Conservation (phyloP, 2,329 filamentous ascomycete species). For the Fusarium marasasianum region DNA sequence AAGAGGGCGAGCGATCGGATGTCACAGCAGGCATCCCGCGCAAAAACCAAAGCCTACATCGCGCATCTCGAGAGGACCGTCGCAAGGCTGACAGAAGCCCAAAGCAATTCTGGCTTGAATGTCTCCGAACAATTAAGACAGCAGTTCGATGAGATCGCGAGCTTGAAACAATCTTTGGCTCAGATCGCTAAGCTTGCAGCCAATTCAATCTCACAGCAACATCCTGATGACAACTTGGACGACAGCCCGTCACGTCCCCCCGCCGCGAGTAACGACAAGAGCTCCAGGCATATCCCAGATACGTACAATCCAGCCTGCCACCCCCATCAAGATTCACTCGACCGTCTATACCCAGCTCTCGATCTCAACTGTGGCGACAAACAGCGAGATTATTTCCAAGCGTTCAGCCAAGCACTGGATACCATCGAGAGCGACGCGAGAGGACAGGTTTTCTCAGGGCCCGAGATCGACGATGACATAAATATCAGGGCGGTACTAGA, state of each 20-base stretch:
- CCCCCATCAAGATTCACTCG: not conserved
- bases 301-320: not conserved
- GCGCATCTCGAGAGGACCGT: not conserved
- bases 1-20: not conserved
- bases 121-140: not conserved
- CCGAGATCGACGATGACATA: not conserved
- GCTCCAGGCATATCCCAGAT: fast-evolving
- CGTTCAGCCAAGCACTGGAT: not conserved
- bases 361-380: not conserved
- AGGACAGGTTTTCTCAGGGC: fast-evolving
- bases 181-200: not conserved
- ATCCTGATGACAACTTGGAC: fast-evolving
- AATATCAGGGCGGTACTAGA: not conserved
- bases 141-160: not conserved
- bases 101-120: fast-evolving
- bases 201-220: not conserved
- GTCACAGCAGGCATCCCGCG: not conserved
- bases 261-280: not conserved
- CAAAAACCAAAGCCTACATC: not conserved
- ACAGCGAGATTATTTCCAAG: not conserved
- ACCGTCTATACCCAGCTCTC: fast-evolving
- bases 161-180: not conserved
- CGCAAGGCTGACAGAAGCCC: fast-evolving
- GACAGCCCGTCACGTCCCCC: fast-evolving
- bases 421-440: not conserved